These are phyloP conservation scores for Tulasnella sp. DNA, from an alignment of 768 basidiomycete genomes.

Conservation along the genomic window DNA sequence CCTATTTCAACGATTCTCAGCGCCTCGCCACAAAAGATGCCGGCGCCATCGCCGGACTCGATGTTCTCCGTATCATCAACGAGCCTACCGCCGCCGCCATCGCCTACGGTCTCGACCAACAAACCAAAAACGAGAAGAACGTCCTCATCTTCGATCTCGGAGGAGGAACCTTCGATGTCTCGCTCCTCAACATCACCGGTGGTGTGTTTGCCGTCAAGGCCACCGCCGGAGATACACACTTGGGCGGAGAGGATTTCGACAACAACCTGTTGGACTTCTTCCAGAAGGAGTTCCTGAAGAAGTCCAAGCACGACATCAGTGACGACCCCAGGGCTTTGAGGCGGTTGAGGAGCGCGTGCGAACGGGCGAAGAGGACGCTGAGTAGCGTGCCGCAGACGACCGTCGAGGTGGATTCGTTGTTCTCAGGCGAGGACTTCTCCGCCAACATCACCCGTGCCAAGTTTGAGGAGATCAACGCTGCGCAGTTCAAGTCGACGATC, in stretches of 20 bases:
- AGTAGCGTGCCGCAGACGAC: constrained; percentile 98
- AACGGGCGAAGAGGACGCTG: constrained; percentile 98
- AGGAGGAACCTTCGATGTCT: constrained; percentile 99
- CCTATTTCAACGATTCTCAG: constrained; percentile 99
- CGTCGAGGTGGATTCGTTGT: constrained; percentile 97
- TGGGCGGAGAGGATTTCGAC: constrained; percentile 99
- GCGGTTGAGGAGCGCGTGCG: constrained; percentile 92
- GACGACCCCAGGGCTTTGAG: constrained; percentile 94
- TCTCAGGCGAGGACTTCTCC: constrained; percentile 96
- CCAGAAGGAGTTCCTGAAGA: constrained; percentile 98
- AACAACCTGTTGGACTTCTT: constrained; percentile 97
- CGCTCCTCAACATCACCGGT: constrained; percentile 91
- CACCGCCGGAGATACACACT: constrained; percentile 97
- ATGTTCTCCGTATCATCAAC: constrained; percentile 99
- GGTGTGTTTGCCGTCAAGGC: constrained; percentile 99
- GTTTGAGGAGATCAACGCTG: constrained; percentile 98
- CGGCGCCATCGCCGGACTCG: constrained; percentile 93
- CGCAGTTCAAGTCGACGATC: constrained; percentile 90
- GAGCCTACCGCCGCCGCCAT: constrained; percentile 99
- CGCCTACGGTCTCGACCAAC: constrained; percentile 89
- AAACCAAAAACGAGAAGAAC: constrained; percentile 90
- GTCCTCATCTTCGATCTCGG: constrained; percentile 99
- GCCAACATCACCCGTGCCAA: constrained; percentile 98
- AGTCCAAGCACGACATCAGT: constrained; percentile 94
- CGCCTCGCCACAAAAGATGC: constrained; percentile 99